phyloP scores from a whole-genome alignment of 116 monocot species.

The Zostera marina region DNA sequence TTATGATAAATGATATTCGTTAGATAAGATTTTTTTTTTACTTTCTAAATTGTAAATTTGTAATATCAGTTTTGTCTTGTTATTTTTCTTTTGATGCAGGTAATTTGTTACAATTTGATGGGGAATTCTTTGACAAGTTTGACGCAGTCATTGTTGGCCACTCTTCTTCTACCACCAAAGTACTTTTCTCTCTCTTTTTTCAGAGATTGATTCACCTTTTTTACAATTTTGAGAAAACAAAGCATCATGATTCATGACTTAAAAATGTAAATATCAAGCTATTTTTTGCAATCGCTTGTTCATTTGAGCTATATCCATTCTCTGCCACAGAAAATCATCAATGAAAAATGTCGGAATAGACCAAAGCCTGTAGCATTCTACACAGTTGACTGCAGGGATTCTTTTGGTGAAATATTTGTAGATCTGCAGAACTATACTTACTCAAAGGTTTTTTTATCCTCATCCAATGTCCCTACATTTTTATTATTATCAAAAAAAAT shows the following conservation, averaged over 20 bases:
- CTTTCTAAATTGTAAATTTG: too few relatives aligned
- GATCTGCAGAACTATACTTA: slow-evolving; percentile 69
- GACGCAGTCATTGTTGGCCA: slow-evolving; percentile 64
- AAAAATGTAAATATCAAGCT: too few relatives aligned
- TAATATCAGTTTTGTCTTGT: background rate
- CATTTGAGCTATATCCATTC: background rate
- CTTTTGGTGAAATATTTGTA: slow-evolving; percentile 90
- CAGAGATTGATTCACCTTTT: background rate
- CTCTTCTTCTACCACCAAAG: slow-evolving; percentile 44
- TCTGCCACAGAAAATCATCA: slow-evolving; percentile 40
- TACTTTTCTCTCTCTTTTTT: slow-evolving; percentile 10
- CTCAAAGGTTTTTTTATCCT: slow-evolving; percentile 28
- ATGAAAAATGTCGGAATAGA: slow-evolving; percentile 62
- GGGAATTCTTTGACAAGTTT: slow-evolving; percentile 82
- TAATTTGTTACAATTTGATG: slow-evolving; percentile 48
- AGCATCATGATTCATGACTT: too few relatives aligned
- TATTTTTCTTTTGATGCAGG: slow-evolving; percentile 31
- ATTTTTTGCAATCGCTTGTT: background rate
- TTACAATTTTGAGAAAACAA: too few relatives aligned
- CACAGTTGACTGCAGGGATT: slow-evolving; percentile 69
- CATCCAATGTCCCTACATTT: background rate
- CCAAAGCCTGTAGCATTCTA: slow-evolving; percentile 64
- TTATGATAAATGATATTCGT: background rate
- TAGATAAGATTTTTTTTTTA: background rate
- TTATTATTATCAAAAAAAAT: too few relatives aligned